Evolutionary conservation across 306 rosid species (phyloP).

Genomic region (Astragalus glycyphyllos): DNA sequence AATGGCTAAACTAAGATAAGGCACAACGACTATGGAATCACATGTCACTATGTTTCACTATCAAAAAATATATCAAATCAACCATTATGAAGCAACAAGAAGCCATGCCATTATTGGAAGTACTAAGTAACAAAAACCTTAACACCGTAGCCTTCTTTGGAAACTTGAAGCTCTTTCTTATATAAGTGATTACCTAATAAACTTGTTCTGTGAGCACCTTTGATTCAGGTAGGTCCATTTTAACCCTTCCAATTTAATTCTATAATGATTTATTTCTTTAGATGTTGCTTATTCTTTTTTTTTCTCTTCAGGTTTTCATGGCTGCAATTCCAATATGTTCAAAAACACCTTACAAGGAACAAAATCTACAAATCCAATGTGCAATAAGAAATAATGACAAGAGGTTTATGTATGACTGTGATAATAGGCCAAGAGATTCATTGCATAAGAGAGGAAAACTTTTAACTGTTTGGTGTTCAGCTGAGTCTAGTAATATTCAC

Average conservation of each 20-base stretch:
- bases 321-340: constrained; percentile 60
- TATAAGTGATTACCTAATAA: background rate
- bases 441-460: constrained; percentile 17
- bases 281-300: too few species aligned
- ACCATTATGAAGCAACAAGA: background rate
- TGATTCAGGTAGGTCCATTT: constrained; percentile 34
- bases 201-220: background rate
- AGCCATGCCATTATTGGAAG: constrained; percentile 30
- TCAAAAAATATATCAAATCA: constrained; percentile 6
- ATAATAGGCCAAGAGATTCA: constrained; percentile 20
- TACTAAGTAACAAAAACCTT: background rate
- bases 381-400: constrained; percentile 37
- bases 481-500: constrained; percentile 46
- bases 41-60: background rate
- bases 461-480: constrained; percentile 45
- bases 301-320: constrained; percentile 60
- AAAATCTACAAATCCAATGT: constrained; percentile 36
- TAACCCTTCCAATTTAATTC: too few species aligned
- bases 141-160: background rate
- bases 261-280: too few species aligned
- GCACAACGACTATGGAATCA: background rate
- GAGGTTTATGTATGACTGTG: constrained; percentile 31
- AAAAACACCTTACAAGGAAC: constrained; percentile 53
- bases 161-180: background rate
- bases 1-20: constrained; percentile 52